These are phyloP conservation scores for Penicillium hordei DNA, from an alignment of 2,329 filamentous ascomycete species.

Conservation along the genomic window DNA sequence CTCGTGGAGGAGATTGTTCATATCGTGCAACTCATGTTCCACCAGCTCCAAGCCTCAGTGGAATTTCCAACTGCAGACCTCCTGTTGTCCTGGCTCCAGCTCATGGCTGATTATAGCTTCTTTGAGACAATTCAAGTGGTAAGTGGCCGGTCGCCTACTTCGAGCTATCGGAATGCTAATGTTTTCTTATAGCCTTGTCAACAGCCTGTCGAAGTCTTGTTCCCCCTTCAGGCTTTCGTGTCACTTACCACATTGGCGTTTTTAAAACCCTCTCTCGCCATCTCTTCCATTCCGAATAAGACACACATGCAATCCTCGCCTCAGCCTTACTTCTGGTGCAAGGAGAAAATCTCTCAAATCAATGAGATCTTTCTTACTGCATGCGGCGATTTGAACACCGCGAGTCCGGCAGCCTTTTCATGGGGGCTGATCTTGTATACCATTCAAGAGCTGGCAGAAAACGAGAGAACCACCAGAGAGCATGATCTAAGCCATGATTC, in stretches of 20 bases:
- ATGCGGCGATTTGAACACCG: constrained; percentile 57
- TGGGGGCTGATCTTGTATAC: constrained; percentile 77
- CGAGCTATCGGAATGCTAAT: constrained; percentile 13
- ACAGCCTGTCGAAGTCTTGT: constrained; percentile 39
- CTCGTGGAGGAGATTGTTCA: constrained; percentile 71
- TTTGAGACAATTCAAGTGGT: constrained; percentile 64
- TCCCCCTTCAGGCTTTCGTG: constrained; percentile 67
- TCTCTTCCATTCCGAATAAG: constrained; percentile 51
- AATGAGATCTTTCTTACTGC: constrained; percentile 68
- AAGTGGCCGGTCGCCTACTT: constrained; percentile 34
- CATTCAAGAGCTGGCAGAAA: constrained; percentile 61
- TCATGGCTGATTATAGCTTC: constrained; percentile 68
- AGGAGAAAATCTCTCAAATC: constrained; percentile 68
- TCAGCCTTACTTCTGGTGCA: constrained; percentile 65
- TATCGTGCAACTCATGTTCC: constrained; percentile 70
- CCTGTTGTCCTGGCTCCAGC: constrained; percentile 70
- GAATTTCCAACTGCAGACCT: constrained; percentile 59
- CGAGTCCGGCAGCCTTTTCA: constrained; percentile 72
- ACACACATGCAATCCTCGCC: constrained; percentile 23
- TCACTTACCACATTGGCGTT: constrained; percentile 70
- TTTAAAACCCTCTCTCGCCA: constrained; percentile 64
- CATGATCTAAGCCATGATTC: constrained; percentile 36
- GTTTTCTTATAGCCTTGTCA: constrained; percentile 36
- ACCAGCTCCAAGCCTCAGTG: constrained; percentile 62
- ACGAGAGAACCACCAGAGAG: neutral